phyloP scores from a whole-genome alignment of 176 grass and related monocot species.

The Juncus inflexus region DNA sequence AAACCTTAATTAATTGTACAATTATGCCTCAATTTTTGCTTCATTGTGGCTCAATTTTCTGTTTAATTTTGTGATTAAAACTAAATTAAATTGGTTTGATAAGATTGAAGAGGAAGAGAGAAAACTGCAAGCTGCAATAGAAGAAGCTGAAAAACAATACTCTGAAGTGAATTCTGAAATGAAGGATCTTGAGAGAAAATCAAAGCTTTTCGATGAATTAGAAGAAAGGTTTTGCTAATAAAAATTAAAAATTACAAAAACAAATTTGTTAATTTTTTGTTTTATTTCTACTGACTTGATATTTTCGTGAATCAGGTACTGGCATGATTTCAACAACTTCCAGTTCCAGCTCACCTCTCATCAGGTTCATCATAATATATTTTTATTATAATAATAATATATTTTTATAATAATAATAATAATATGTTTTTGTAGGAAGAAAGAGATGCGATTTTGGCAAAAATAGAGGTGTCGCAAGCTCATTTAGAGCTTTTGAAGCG shows the following conservation, averaged over 20 bases:
- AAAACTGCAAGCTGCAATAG: slow-evolving; percentile 67
- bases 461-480: slow-evolving; percentile 87
- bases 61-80: no score
- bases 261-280: neutral
- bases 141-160: slow-evolving; percentile 85
- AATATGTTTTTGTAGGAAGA: slow-evolving; percentile 54
- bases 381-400: slow-evolving; percentile 15
- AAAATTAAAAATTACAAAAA: neutral
- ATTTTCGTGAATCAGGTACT: slow-evolving; percentile 61
- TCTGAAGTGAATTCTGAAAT: slow-evolving; percentile 61
- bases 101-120: slow-evolving; percentile 82
- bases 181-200: slow-evolving; percentile 79
- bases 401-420: neutral
- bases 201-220: slow-evolving; percentile 79
- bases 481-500: slow-evolving; percentile 85
- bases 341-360: slow-evolving; percentile 94
- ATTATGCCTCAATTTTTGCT: no score
- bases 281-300: neutral
- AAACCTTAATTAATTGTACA: no score
- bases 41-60: no score
- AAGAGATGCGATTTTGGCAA: slow-evolving; percentile 92
- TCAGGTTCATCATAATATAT: slow-evolving; percentile 54
- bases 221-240: slow-evolving; percentile 56
- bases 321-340: slow-evolving; percentile 98
- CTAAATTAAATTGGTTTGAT: neutral